phyloP scores from a whole-genome alignment of 2,329 filamentous ascomycete genomes.

The Malbranchea cinnamomea region DNA sequence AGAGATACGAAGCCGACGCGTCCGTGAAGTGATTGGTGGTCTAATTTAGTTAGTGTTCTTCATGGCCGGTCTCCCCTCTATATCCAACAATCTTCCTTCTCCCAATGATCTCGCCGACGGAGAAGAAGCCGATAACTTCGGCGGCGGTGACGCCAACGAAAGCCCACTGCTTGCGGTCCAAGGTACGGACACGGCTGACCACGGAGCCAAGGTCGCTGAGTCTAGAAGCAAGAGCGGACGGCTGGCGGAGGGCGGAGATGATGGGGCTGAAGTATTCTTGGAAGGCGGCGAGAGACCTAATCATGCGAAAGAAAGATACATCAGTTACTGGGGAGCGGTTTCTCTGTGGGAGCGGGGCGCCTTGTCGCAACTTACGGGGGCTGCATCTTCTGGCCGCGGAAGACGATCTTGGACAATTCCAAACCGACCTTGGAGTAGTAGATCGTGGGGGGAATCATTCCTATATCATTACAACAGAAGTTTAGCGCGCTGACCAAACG shows the following conservation, averaged over 20 bases:
- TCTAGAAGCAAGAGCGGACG: slow-evolving; percentile 39
- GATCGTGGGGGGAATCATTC: slow-evolving; percentile 67
- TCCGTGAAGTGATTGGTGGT: too few species aligned
- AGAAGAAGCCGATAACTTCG: slow-evolving; percentile 93
- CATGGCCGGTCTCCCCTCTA: slow-evolving; percentile 48
- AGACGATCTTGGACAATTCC: slow-evolving; percentile 78
- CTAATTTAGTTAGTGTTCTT: slow-evolving; percentile 14
- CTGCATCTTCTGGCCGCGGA: slow-evolving; percentile 76
- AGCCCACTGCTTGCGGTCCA: slow-evolving; percentile 56
- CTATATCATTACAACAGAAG: slow-evolving; percentile 34
- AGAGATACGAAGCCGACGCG: too few species aligned
- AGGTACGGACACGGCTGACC: slow-evolving; percentile 46
- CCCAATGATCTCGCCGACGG: slow-evolving; percentile 91
- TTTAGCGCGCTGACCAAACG: slow-evolving; percentile 1
- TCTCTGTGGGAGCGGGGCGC: slow-evolving; percentile 4
- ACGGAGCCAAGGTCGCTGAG: slow-evolving; percentile 5
- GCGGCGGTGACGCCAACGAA: slow-evolving; percentile 64
- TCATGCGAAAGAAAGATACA: too few species aligned
- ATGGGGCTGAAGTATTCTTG: slow-evolving; percentile 72
- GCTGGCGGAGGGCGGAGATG: slow-evolving; percentile 56
- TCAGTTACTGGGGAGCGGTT: not conserved
- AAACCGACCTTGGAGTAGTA: slow-evolving; percentile 86
- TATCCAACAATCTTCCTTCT: slow-evolving; percentile 93
- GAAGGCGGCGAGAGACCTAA: slow-evolving; percentile 63
- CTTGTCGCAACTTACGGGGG: slow-evolving; percentile 59